Evolutionary conservation across 805 yeast species (phyloP), one percentile per base, ranked within the genome.

Genomic region (Barnettozyma siamensis): DNA sequence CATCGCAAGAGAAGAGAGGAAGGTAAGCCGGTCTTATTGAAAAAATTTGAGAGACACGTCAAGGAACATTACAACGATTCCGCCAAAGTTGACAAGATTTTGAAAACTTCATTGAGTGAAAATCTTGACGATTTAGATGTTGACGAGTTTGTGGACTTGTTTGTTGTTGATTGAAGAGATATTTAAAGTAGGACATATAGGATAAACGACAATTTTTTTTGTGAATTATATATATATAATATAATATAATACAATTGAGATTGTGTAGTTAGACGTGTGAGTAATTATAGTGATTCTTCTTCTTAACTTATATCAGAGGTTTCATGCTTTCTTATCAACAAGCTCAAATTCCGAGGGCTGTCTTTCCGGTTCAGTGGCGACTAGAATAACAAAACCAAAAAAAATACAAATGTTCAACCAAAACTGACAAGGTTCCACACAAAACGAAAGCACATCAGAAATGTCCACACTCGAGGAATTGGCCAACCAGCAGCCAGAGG

Each of bases 381-480:
- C 24, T 7, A 21, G 9, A 19, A 26, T 28, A 35, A 34, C 37
- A 24, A 24, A 17, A 26, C 24, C 23, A 34, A 34, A 9, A 34
- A 34, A 9, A 13, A 15, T 17, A 4, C 24, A 27, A 26, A 11
- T 6, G 7, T 30, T 30, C 19, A 32, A 19, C 16, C 17, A 10
- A 24, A 18, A 33, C 27, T 15, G 10, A 33, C 20, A n/a, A 12
- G 13, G n/a, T 12, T 2, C 34, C 24, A 31, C 8, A 17, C 34
- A 21, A 13, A 12, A n/a, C 12, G n/a, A 13, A n/a, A 35, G 0
- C 26, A 18, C 15, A 11, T 7, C 26, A 29, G 13, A 4, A 37
- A 87, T 88, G 96, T 73, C 94, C 20, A 86, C 95, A 6, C 66
- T 88, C 49, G 95, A 88, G 67, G 95, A 88, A 57, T 65, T 87